Conservation (phyloP, 1,284 basidiomycete genomes). For the Pterulicium gracile region DNA sequence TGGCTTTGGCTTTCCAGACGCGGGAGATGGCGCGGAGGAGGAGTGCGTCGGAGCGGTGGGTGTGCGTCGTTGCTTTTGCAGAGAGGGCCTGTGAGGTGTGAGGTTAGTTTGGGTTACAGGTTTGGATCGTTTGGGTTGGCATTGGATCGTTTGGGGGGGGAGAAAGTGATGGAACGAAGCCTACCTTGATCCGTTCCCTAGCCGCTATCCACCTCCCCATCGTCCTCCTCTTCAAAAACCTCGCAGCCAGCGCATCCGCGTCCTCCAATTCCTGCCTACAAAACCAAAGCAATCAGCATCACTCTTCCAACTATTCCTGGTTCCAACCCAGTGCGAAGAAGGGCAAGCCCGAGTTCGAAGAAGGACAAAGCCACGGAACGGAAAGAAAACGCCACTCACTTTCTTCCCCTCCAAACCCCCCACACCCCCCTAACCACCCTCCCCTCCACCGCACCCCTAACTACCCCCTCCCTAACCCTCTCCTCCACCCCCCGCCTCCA, state of each 20-base stretch:
- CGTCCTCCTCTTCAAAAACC: constrained; percentile 38
- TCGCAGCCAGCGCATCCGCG: neutral
- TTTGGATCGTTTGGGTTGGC: too few species aligned
- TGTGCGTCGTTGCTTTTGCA: constrained; percentile 43
- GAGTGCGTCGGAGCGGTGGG: constrained; percentile 49
- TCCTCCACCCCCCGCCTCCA: neutral
- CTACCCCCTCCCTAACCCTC: neutral
- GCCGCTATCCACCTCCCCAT: constrained; percentile 49
- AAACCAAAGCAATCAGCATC: neutral
- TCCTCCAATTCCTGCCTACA: neutral
- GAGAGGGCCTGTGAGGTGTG: constrained; percentile 29
- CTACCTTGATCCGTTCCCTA: constrained; percentile 37
- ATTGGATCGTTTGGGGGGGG: too few species aligned
- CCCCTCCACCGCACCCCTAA: neutral
- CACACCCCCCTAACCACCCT: neutral
- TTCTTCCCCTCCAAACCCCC: neutral
- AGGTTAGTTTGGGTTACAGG: constrained; percentile 10
- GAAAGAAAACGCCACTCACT: neutral
- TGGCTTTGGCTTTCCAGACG: constrained; percentile 66
- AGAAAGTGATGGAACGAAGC: neutral
- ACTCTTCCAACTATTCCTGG: too few species aligned
- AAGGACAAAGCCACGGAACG: too few species aligned
- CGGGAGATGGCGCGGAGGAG: constrained; percentile 53
- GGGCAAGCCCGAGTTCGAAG: neutral
- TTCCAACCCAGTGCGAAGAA: too few species aligned